Evolutionary conservation across 805 yeast species (phyloP).

Genomic region (Zygoascus flipseniorum): DNA sequence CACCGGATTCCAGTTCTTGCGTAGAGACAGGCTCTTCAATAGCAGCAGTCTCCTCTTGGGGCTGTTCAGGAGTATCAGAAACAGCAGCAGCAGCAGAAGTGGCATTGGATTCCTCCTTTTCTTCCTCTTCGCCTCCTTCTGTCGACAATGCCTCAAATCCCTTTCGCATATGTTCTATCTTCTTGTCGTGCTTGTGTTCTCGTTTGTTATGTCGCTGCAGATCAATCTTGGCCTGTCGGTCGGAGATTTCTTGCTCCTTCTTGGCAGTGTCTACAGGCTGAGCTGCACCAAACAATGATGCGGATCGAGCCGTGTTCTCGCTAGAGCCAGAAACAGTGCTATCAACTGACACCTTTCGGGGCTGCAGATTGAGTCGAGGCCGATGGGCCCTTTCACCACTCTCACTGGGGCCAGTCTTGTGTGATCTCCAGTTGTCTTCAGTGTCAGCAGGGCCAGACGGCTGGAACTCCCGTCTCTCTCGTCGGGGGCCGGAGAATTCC

Average conservation of each 20-base stretch:
- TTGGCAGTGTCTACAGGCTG: conserved; percentile 75
- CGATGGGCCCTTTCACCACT: conserved; percentile 3
- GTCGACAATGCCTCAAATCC: conserved; percentile 39
- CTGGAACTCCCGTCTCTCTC: conserved; percentile 5
- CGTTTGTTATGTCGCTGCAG: conserved; percentile 2
- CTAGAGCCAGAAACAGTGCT: conserved; percentile 17
- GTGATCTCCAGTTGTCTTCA: conserved; percentile 27
- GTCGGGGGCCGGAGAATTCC: conserved; percentile 16
- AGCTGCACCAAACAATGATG: conserved; percentile 69
- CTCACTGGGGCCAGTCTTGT: conserved; percentile 10
- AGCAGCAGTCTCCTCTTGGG: not conserved
- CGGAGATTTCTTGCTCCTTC: conserved; percentile 54
- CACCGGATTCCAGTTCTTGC: conserved; percentile 18
- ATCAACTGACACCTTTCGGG: conserved; percentile 19
- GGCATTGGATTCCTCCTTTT: not conserved
- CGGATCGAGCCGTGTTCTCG: conserved; percentile 10
- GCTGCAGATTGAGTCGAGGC: conserved; percentile 29
- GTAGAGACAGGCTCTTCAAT: conserved; percentile 6
- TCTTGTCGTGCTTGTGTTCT: conserved; percentile 5
- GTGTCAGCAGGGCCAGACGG: conserved; percentile 11
- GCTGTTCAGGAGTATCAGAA: conserved; percentile 11
- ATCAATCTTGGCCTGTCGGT: conserved; percentile 2
- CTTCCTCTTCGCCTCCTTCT: conserved; percentile 32
- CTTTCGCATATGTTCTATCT: conserved; percentile 14
- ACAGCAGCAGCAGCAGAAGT: not conserved